Conservation (phyloP, 2,329 filamentous ascomycete genomes). For the Botrytis hyacinthi region DNA sequence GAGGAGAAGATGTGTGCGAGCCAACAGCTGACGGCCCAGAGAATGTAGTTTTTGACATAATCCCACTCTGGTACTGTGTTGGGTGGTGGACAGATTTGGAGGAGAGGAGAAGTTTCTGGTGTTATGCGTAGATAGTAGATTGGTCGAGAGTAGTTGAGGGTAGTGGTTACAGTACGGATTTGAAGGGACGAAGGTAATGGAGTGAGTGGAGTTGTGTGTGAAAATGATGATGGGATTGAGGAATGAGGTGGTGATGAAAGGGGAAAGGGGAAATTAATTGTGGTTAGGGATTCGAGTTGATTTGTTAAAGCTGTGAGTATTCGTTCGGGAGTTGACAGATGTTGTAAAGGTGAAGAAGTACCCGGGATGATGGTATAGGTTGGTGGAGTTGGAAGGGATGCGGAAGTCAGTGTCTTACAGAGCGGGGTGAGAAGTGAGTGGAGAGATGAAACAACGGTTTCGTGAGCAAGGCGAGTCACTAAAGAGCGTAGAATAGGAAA, state of each 20-base stretch:
- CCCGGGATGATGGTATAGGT: slow-evolving; percentile 31
- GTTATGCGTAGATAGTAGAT: not conserved
- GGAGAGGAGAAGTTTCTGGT: slow-evolving; percentile 16
- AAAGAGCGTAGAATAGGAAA: slow-evolving; percentile 60
- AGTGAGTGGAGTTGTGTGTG: not conserved
- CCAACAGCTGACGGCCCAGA: slow-evolving; percentile 13
- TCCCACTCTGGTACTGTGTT: not conserved
- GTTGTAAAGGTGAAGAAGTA: slow-evolving; percentile 27
- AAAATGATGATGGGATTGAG: slow-evolving; percentile 1
- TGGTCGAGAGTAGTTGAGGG: slow-evolving; percentile 28
- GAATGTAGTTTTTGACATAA: slow-evolving; percentile 2
- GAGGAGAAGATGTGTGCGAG: not conserved
- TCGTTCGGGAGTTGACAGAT: slow-evolving; percentile 39
- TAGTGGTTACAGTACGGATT: slow-evolving; percentile 29
- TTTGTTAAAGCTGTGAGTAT: slow-evolving; percentile 44
- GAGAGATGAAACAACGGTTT: slow-evolving; percentile 29
- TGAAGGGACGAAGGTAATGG: slow-evolving; percentile 3
- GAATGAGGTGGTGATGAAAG: slow-evolving; percentile 30
- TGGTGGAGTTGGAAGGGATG: slow-evolving; percentile 32
- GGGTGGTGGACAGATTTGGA: slow-evolving; percentile 10
- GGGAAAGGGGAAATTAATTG: slow-evolving; percentile 37
- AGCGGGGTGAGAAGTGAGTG: slow-evolving; percentile 30
- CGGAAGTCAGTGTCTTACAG: slow-evolving; percentile 28
- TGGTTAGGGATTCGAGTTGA: slow-evolving; percentile 44
- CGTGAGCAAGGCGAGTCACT: slow-evolving; percentile 37